Percentiles rank a stretch among this genome's conserved stretches.
These are phyloP conservation scores for Rubia occidens DNA, from an alignment of 305 asterid species.

Conservation along the genomic window DNA sequence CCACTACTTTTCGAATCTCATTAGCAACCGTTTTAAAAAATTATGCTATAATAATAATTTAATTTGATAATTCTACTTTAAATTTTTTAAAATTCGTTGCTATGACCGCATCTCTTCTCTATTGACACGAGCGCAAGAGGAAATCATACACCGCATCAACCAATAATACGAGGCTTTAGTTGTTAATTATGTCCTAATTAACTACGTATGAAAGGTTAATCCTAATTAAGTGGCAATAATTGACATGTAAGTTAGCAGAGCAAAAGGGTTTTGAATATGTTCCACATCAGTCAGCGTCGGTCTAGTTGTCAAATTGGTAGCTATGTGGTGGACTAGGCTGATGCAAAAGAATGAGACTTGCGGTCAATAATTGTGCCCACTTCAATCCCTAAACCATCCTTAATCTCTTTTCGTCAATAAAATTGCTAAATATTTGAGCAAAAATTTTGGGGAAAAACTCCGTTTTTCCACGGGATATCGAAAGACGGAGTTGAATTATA, in stretches of 20 bases:
- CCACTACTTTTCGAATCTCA: no score
- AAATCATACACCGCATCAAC: neutral
- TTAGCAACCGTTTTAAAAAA: no score
- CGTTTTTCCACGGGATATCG: no score
- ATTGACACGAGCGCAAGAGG: neutral
- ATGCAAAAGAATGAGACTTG: constrained; percentile 10
- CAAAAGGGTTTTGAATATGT: neutral
- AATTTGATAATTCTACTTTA: no score
- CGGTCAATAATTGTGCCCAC: constrained; percentile 12
- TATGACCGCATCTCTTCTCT: neutral
- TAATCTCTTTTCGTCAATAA: neutral
- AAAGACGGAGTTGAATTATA: no score
- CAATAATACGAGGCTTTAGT: neutral
- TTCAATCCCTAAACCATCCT: neutral
- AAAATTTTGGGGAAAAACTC: no score
- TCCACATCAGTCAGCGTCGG: constrained; percentile 9
- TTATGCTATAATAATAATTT: no score
- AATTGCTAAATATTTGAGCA: no score
- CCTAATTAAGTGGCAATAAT: neutral
- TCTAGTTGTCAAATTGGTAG: constrained; percentile 11
- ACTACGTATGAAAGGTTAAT: neutral
- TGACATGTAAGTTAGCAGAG: neutral
- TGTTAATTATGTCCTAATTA: neutral
- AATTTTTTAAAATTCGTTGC: neutral
- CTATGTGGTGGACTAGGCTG: constrained; percentile 7